Evolutionary conservation across 2,329 filamentous ascomycete genomes (phyloP), one percentile per base, ranked within the genome.

Genomic region (Aspergillus brasiliensis): DNA sequence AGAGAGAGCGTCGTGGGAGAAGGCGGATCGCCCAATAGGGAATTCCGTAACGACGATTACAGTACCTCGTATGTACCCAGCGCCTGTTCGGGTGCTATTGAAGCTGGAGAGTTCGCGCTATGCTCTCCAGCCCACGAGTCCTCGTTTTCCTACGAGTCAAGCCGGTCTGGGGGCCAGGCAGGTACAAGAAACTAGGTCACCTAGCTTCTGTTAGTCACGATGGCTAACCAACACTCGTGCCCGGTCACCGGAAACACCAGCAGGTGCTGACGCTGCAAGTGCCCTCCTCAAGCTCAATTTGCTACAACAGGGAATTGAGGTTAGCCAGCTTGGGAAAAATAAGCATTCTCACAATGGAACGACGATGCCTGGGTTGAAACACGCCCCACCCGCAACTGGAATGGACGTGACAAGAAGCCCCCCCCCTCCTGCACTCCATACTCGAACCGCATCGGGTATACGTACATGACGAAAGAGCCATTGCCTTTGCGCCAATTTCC

Each of bases 21-120:
- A 11, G 28, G 40, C 62, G 56, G 59, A 34, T 60, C 60, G 51
- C 61, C 58, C 10, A 51, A 59, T 61, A 58, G 52, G 61, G 61
- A 57, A 63, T 59, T 23, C 61, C 61, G 61, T 55, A 59, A 57
- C 31, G 31, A 34, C 13, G 11, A 34, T 46, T 40, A 52, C 49
- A 51, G 31, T 34, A 34, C 31, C 49, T 54, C 53, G 48, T 37
- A 56, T 19, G 13, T 17, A 21, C 21, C 8, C 17, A n/a, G 28
- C 7, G n/a, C 10, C 25, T 19, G 31, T 19, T 13, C n/a, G 21
- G 31, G 19, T 52, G 23, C 42, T 28, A 27, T 49, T 34, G 25
- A 55, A 19, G 11, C 5, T 53, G 37, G 48, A 25, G 40, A 57
- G 28, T 56, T 46, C 34, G 10, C 34, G 53, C 42, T 27, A 37